Base-by-base conservation (phyloP, 2,329 filamentous ascomycete species). In the Trichoderma sp. region DNA sequence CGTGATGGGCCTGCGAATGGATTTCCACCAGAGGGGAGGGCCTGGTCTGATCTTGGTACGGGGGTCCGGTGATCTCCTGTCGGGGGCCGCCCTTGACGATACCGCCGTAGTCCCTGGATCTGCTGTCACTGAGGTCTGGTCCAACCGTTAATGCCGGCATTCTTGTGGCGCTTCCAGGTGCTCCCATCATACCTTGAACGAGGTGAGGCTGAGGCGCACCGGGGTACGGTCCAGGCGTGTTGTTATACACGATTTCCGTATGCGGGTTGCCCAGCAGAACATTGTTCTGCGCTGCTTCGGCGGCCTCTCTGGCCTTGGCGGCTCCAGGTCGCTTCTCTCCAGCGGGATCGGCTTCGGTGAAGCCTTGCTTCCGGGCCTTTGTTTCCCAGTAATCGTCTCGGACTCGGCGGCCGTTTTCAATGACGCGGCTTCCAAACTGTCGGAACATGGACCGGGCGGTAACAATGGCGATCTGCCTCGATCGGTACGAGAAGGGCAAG, bases 331-430 rank as follows among this genome's bases (percentile, higher is more conserved):
- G 90, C 87, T 99, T 98, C 85, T 99, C 97, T 56, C 97, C 97
- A 4, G 97, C 97, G 68, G 95, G 89, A 84, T 99, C 97, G 77
- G 97, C 95, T 83, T 99, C 97, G 1, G 97, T 99, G 82, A 99
- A 99, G 12, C 97, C 97, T 85, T 99, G 97, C 85, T 98, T 99
- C 65, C 94, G 90, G 8, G 97, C 97, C 85, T 98, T 98, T 81
- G 93, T 94, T 84, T 98, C 97, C 97, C 97, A 99, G 85, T 99
- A 99, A 83, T 99, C 97, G 85, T 99, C 97, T 67, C 97, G 93
- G 59, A 99, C 97, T 75, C 97, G 90, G 77, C 96, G 91, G 41
- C 97, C 97, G 81, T 95, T 94, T 45, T 94, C 91, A 78, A 99
- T 97, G 71, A 99, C 93, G 77, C 97, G 91, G 84, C 95, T 98